Percentiles rank a stretch among this genome's conserved stretches.
Conservation (phyloP, 139 green algal species). For the Coelastrella sp. region DNA sequence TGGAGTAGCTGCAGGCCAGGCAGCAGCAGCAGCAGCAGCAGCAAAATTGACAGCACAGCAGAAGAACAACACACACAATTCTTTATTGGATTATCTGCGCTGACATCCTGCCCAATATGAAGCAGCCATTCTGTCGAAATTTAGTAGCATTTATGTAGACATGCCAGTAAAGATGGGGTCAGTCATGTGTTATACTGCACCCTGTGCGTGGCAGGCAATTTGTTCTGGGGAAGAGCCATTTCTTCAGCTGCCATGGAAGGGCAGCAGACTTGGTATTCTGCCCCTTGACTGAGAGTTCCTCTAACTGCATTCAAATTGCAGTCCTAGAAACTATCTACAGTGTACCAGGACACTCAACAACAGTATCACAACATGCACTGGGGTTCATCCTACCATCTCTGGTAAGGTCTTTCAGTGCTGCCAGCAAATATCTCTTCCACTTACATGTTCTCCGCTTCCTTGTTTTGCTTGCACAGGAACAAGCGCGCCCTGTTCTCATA, state of each 20-base stretch:
- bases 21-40: conserved; percentile 7
- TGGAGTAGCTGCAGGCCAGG: conserved; percentile 9
- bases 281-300: not conserved
- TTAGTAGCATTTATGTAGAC: not conserved
- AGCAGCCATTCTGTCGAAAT: not conserved
- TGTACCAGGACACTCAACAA: no score
- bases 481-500: conserved; percentile 21
- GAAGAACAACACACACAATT: not conserved
- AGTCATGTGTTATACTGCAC: not conserved
- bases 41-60: not conserved
- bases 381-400: no score
- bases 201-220: not conserved
- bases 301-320: not conserved
- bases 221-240: conserved; percentile 23
- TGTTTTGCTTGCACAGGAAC: conserved; percentile 17
- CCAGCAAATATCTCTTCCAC: not conserved
- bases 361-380: no score
- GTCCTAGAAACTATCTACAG: no score
- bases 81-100: not conserved
- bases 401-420: no score
- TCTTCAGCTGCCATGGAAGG: conserved; percentile 13
- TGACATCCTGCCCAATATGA: not conserved
- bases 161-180: not conserved
- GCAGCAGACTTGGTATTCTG: conserved; percentile 17
- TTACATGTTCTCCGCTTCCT: conserved; percentile 33